Evolutionary conservation across 768 basidiomycete genomes (phyloP), one percentile per base, ranked within the genome.

Genomic region (Suillus placidus): DNA sequence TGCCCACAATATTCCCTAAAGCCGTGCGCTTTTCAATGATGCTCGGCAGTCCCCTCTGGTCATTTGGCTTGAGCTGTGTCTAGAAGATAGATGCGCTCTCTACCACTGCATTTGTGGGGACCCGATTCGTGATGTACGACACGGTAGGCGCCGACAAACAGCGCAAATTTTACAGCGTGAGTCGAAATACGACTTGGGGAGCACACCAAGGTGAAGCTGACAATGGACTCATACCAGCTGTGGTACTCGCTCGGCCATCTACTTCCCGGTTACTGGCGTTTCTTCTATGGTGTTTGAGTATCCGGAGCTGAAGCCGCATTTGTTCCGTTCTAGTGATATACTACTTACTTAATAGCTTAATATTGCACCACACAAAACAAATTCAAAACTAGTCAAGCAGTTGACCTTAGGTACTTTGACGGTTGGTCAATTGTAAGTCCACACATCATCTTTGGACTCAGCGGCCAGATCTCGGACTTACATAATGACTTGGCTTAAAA

Each of bases 1-100:
- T 85, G 35, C 84, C 84, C 2, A 81, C 84, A 61, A 76, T 78
- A 49, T 77, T 79, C 40, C 84, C 84, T 1, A 63, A 74, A 23
- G 43, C 73, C 1, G 77, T 81, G 0, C 74, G 82, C 5, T 62
- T 75, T 30, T 76, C 73, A 7, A 75, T 78, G 38, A 69, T 79
- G 14, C 35, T 80, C 10, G 72, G 72, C 4, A 71, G 84, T 2
- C 72, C 79, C 0, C 42, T 74, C 1, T 84, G 83, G 82, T 80
- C 82, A 0, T 69, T 67, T 61, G 30, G 73, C n/a, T 69, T 83
- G 2, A 73, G 73, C 45, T 43, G 64, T 30, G 66, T 78, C 34
- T 83, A 83, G 83, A 68, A 76, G 35, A 60, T 82, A 14, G 75
- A 76, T 20, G 43, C 65, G 60, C 61, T 73, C 3, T 71, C 65